Conservation (phyloP, 257 asterid genomes). For the Linderniella brevidens region DNA sequence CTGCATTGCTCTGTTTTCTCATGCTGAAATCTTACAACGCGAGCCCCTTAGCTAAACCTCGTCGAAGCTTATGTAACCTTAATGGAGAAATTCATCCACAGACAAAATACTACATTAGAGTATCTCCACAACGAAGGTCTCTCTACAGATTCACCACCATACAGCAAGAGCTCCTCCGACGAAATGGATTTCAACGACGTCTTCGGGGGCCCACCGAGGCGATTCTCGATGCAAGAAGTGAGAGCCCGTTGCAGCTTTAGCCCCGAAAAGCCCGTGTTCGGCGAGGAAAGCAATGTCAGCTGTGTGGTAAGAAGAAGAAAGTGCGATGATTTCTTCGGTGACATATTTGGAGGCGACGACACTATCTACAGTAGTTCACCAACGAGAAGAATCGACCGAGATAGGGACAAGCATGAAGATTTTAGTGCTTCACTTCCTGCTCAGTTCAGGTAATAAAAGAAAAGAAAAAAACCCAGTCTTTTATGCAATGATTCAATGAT, state of each 20-base stretch:
- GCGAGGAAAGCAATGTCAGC: constrained; percentile 19
- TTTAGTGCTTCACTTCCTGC: constrained; percentile 36
- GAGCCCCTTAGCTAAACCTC: too few species aligned
- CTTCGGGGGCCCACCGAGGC: constrained; percentile 87
- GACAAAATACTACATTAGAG: constrained; percentile 24
- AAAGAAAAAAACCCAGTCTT: not conserved
- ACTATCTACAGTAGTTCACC: constrained; percentile 34
- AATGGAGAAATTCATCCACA: constrained; percentile 41
- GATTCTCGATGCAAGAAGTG: constrained; percentile 53
- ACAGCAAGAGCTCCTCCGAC: constrained; percentile 16
- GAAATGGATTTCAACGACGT: constrained; percentile 69
- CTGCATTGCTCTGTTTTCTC: too few species aligned
- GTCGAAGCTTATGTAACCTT: too few species aligned
- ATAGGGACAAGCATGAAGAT: constrained; percentile 25
- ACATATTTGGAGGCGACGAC: constrained; percentile 56
- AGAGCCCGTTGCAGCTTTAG: constrained; percentile 33
- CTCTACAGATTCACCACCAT: too few species aligned
- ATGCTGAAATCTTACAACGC: too few species aligned
- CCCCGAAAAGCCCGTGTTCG: constrained; percentile 54
- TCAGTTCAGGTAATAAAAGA: constrained; percentile 32
- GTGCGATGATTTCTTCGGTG: constrained; percentile 50
- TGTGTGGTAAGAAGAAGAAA: constrained; percentile 19
- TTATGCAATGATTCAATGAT: not conserved
- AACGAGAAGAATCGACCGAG: constrained; percentile 20
- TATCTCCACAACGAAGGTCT: constrained; percentile 14